A percentile compares a stretch with the other conserved stretches of the same genome.
phyloP scores from a whole-genome alignment of 2,329 filamentous ascomycete species.

The Cladosporium sp. region DNA sequence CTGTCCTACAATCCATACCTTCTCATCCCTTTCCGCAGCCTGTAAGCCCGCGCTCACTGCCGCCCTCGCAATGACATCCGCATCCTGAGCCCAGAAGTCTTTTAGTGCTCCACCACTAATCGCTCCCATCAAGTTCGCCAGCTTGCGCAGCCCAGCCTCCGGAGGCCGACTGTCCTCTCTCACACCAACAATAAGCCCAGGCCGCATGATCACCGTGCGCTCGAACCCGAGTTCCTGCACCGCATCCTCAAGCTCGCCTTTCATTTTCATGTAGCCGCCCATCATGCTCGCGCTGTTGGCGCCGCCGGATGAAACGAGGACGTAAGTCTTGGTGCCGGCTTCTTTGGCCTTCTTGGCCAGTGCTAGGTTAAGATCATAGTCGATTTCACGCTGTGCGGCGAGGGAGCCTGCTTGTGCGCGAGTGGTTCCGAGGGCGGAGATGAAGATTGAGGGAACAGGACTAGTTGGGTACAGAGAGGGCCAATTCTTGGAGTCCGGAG shows the following conservation, averaged over 20 bases:
- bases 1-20: constrained; percentile 58
- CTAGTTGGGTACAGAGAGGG: constrained; percentile 54
- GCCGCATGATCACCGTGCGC: constrained; percentile 68
- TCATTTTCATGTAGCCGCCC: constrained; percentile 63
- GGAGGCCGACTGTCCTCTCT: constrained; percentile 55
- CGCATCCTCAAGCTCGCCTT: constrained; percentile 78
- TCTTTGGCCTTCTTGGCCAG: constrained; percentile 71
- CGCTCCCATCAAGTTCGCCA: constrained; percentile 55
- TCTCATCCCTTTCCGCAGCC: constrained; percentile 51
- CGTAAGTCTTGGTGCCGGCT: constrained; percentile 68
- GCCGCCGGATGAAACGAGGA: constrained; percentile 64
- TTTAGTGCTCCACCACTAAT: constrained; percentile 50
- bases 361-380: constrained; percentile 79
- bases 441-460: constrained; percentile 50
- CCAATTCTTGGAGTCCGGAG: constrained; percentile 68
- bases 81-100: constrained; percentile 70
- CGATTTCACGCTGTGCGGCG: constrained; percentile 78
- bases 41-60: constrained; percentile 57
- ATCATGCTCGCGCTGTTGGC: constrained; percentile 52
- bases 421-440: constrained; percentile 79
- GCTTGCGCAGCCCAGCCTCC: constrained; percentile 54
- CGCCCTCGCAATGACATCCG: constrained; percentile 65
- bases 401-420: constrained; percentile 69
- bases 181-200: constrained; percentile 70
- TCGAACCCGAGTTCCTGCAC: constrained; percentile 71